Base-by-base conservation (phyloP, 176 grass and related monocot species). In the Poa pratensis region DNA sequence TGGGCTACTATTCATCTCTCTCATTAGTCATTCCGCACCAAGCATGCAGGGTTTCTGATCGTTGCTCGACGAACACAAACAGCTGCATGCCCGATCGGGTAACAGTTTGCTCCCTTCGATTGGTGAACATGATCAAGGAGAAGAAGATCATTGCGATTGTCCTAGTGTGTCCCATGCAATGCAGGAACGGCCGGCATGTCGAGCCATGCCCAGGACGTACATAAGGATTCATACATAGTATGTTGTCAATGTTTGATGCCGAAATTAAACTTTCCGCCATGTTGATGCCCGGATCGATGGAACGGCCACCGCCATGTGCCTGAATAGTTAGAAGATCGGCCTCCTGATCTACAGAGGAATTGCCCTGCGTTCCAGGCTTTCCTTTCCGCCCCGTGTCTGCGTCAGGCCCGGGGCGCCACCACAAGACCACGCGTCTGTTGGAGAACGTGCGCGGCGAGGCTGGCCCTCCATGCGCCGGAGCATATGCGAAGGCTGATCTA, bases 221-320 rank as follows among this genome's bases (percentile, higher is more conserved):
- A 70, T 35, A 19, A 70, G 16, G 69, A 45, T 55, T 17, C 43
- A 46, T 46, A 20, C 19, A 82, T 55, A 45, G 23, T 32, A 32
- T 32, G 32, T 32, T 32, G 32, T 32, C 32, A 32, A 32, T 32
- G 32, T 58, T 17, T 68, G 55, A 46, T 13, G 39, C 64, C 23
- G 65, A 46, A 46, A 46, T 46, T 46, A 12, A 60, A 49, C 52
- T 7, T n/a, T n/a, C n/a, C n/a, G n/a, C n/a, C n/a, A n/a, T n/a
- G n/a, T n/a, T 35, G n/a, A 57, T 16, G 46, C 57, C 55, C 35
- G 32, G 32, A 32, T 32, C 53, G 43, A 13, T 3, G n/a, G 7
- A 51, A 23, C 80, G 22, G 57, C 27, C 71, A 51, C 43, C 43
- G 43, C 48, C 75, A 79, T 79, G 84, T 86, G 84, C 18, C 65